Base-by-base conservation (phyloP, 2,329 filamentous ascomycete genomes). In the Scedosporium boydii region DNA sequence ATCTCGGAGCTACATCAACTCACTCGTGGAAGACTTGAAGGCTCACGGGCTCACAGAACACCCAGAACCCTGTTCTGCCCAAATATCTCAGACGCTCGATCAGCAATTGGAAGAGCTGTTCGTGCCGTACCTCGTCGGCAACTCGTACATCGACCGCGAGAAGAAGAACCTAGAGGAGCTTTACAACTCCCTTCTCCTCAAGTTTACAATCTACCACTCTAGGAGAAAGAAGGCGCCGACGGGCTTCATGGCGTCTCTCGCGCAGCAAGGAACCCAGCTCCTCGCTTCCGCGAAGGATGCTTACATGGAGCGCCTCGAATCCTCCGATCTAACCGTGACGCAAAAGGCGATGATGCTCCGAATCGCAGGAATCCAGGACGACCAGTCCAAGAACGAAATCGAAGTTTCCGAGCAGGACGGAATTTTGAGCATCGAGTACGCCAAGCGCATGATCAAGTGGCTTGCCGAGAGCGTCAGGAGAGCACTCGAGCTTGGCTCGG, bases 391-490 rank as follows among this genome's bases (percentile, higher is more conserved):
- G 73, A 88, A 89, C 67, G 93, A 96, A 60, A 91, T 96, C 63
- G 93, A 96, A 71, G 89, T 98, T 38, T 87, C 88, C 0, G 95
- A 98, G 64, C 87, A 93, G 70, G 93, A 99, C 70, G 95, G 95
- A 41, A 81, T 86, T 63, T 78, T 98, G 27, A 93, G 87, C 67
- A 80, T 96, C 4, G 80, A 86, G n/a, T 92, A 90, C 72, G 91
- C 93, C n/a, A 98, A 98, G 76, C 85, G 95, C 63, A 99, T 99
- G 93, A 83, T 99, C 64, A 96, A 91, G 72, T 99, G 95, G 95
- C 79, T 99, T 48, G 95, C 95, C 2, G 95, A 99, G 78, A 92
- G 91, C 65, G 93, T 99, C 26, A 90, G 95, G 46, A 83, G 95
- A 66, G 91, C 92, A 0, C 81, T 99, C 9, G 95, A 99, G 73